Evolutionary conservation across 495 filamentous ascomycete species (phyloP).

Genomic region (Tuber melanosporum): DNA sequence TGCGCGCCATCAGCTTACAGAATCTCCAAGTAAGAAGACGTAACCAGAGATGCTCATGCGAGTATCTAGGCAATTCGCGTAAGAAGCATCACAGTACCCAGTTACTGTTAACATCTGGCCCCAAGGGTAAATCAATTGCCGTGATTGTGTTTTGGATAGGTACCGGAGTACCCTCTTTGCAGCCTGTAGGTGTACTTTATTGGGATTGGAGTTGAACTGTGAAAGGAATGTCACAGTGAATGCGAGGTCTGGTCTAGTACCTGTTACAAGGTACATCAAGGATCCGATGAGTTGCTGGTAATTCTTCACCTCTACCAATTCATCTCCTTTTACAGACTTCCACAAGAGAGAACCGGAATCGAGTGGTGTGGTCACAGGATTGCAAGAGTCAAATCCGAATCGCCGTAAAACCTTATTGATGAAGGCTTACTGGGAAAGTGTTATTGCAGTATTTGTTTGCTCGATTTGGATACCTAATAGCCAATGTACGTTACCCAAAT

Average conservation of each 20-base stretch:
- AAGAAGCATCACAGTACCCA: too few relatives aligned
- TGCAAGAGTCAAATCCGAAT: conserved; percentile 3
- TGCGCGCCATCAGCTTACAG: conserved; percentile 1
- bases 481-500: background rate
- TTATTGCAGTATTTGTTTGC: background rate
- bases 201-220: conserved; percentile 13
- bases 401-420: background rate
- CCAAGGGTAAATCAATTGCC: background rate
- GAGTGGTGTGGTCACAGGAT: background rate
- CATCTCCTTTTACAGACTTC: background rate
- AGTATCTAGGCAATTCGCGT: background rate
- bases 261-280: too few relatives aligned
- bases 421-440: background rate
- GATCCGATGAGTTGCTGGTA: conserved; percentile 11
- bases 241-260: conserved; percentile 26
- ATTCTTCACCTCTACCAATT: background rate
- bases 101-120: too few relatives aligned
- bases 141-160: background rate
- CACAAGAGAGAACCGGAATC: background rate
- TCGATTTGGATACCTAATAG: conserved; percentile 6
- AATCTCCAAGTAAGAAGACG: background rate
- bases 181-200: background rate
- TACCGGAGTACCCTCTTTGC: conserved; percentile 17
- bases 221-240: conserved; percentile 14
- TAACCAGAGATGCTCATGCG: conserved; percentile 8